Evolutionary conservation across 345 rosid species (phyloP).

Genomic region (Diplotaxis tenuifolia): DNA sequence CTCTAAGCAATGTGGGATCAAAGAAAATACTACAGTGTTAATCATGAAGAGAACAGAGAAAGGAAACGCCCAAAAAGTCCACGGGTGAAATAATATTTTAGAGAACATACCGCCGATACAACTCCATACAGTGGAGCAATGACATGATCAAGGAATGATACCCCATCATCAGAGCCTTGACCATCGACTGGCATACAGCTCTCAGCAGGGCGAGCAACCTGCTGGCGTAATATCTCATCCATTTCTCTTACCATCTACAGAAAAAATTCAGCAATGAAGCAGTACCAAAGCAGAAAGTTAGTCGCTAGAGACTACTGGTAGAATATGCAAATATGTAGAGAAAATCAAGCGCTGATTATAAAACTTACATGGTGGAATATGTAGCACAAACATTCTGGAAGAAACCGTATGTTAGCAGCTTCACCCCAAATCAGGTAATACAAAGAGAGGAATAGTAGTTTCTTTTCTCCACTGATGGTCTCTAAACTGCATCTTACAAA

Average conservation of each 20-base stretch:
- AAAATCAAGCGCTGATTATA: conserved; percentile 11
- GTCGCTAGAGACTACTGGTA: background rate
- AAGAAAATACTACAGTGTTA: background rate
- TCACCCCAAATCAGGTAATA: conserved; percentile 96
- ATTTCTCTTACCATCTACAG: conserved; percentile 90
- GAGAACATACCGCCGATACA: conserved; percentile 72
- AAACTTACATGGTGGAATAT: conserved; percentile 89
- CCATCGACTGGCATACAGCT: conserved; percentile 76
- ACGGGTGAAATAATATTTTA: conserved; percentile 7
- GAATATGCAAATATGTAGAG: conserved; percentile 5
- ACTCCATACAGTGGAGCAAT: conserved; percentile 81
- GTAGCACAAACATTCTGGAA: conserved; percentile 95
- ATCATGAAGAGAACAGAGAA: conserved; percentile 9
- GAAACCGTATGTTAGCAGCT: conserved; percentile 80
- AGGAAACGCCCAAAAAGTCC: background rate
- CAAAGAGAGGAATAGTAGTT: conserved; percentile 68
- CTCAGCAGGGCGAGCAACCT: conserved; percentile 67
- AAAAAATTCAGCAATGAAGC: conserved; percentile 14
- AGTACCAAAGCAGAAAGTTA: conserved; percentile 11
- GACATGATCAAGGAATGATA: conserved; percentile 76
- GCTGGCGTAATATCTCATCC: conserved; percentile 77
- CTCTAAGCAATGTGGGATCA: conserved; percentile 12
- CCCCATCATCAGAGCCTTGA: conserved; percentile 54
- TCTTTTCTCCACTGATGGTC: conserved; percentile 74
- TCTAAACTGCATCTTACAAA: conserved; percentile 62